phyloP scores from a whole-genome alignment of 805 yeast species.

The Lachancea lanzarotensis region DNA sequence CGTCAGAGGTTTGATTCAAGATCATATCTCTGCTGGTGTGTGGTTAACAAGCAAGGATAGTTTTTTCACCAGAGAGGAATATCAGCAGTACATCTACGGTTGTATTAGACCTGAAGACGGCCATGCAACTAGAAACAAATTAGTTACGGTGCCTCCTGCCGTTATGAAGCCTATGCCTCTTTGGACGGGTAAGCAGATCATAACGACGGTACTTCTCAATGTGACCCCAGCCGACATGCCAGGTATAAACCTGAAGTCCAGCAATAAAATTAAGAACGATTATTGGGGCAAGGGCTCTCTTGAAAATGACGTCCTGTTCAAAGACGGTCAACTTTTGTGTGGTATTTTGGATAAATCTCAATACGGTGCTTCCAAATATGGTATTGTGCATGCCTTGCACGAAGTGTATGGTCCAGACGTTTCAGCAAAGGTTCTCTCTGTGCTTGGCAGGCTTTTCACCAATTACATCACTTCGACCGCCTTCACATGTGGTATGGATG shows the following conservation, averaged over 20 bases:
- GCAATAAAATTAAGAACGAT: conserved; percentile 86
- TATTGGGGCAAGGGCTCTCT: conserved; percentile 86
- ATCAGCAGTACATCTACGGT: conserved; percentile 90
- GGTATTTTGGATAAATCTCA: conserved; percentile 97
- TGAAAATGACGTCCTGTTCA: conserved; percentile 83
- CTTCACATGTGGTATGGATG: conserved; percentile 99
- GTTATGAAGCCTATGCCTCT: conserved; percentile 76
- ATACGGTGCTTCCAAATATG: conserved; percentile 96
- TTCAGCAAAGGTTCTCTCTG: conserved; percentile 85
- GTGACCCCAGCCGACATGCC: conserved; percentile 84
- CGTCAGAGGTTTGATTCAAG: conserved; percentile 97
- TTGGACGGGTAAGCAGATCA: conserved; percentile 98
- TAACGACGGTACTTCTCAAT: conserved; percentile 83
- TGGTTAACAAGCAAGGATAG: conserved; percentile 94
- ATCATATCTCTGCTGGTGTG: conserved; percentile 97
- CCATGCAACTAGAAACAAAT: conserved; percentile 64
- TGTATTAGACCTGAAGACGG: conserved; percentile 97
- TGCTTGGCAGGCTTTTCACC: conserved; percentile 92
- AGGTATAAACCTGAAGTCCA: conserved; percentile 77
- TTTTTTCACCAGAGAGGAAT: conserved; percentile 82
- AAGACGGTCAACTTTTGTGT: conserved; percentile 77
- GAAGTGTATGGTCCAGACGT: conserved; percentile 89
- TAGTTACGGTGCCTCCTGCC: conserved; percentile 85
- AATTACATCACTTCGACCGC: conserved; percentile 88
- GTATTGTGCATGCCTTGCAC: conserved; percentile 92